Evolutionary conservation across 495 filamentous ascomycete genomes (phyloP), one percentile per base, ranked within the genome.

Genomic region (Hypoxylon cercidicola): DNA sequence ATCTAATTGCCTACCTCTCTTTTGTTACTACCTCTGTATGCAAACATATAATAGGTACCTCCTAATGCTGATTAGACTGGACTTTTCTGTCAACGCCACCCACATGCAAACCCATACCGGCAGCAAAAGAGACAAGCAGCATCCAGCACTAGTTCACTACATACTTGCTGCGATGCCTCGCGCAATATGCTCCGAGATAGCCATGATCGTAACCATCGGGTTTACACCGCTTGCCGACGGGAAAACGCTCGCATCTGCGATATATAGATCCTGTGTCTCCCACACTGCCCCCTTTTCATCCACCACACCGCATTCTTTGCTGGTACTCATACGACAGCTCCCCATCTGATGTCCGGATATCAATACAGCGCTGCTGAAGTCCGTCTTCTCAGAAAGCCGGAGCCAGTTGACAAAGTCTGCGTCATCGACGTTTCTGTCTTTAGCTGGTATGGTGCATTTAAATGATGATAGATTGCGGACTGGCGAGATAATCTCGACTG

Each of bases 141-240:
- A 25, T 25, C 23, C 10, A 10, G 10, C 34, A 37, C 34, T 10
- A 37, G 13, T 37, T 37, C 13, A 37, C 34, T 7, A 3, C 13
- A 37, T 37, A 37, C 34, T 37, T 37, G 34, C 13, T 37, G 34
- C 34, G 13, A 37, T n/a, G 10, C 34, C 34, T 37, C 10, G 34
- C 10, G 75, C 79, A 37, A 86, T 76, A 71, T 76, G 78, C 52
- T 85, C 81, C 13, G 84, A 77, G 54, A 94, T 90, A 21, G 85
- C 91, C 90, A 93, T 91, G 61, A 85, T 88, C 51, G 90, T 92
- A 28, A 93, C 75, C 91, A 93, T 93, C 0, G 91, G 91, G 71
- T 93, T 93, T 5, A 90, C 90, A 8, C 91, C 91, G 62, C 86
- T 89, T 8, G 91, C 89, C 56, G 84, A 88, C 0, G 91, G 91